Evolutionary conservation across 345 rosid species (phyloP), one percentile per base, ranked within the genome.

Genomic region (Rubroshorea leprosula): DNA sequence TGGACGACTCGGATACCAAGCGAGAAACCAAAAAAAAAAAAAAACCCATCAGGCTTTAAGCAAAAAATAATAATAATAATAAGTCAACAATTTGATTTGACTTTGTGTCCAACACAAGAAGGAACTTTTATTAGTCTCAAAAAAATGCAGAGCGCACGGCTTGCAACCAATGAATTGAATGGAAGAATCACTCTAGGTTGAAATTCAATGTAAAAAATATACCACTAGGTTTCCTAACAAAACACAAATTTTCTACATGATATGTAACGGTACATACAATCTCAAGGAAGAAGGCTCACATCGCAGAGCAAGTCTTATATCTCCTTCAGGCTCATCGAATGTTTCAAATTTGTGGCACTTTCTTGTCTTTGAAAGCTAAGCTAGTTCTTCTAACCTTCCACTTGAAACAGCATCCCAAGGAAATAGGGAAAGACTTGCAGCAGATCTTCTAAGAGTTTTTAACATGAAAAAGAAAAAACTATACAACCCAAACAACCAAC

Each of bases 121-220:
- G 14, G 5, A 29, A 1, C 16, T 44, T 44, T 13, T 14, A 13
- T 44, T 2, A 9, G 18, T 1, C 18, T 9, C 14, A 44, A 44
- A 44, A 7, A 14, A 19, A 26, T 5, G 25, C 48, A 39, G 51
- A 29, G 47, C 46, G 56, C 45, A 63, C 7, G 41, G 6, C 41
- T 35, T 29, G 7, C 41, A 72, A 47, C 63, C 25, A 65, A 70
- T 63, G 24, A 74, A 62, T 60, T 47, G 45, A 74, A 74, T 68
- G 26, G 29, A 55, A 56, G 54, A 51, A 29, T 24, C 39, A 24
- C 29, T 24, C 0, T 1, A 23, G 49, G 31, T 68, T 19, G 23
- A 55, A n/a, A n/a, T 49, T 55, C 65, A 64, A 14, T 44, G 6
- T 44, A 26, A 61, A 29, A 27, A 21, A 60, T 8, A 63, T 54